These are phyloP conservation scores for Amanita thiersii DNA, from an alignment of 768 basidiomycete genomes.

Conservation along the genomic window DNA sequence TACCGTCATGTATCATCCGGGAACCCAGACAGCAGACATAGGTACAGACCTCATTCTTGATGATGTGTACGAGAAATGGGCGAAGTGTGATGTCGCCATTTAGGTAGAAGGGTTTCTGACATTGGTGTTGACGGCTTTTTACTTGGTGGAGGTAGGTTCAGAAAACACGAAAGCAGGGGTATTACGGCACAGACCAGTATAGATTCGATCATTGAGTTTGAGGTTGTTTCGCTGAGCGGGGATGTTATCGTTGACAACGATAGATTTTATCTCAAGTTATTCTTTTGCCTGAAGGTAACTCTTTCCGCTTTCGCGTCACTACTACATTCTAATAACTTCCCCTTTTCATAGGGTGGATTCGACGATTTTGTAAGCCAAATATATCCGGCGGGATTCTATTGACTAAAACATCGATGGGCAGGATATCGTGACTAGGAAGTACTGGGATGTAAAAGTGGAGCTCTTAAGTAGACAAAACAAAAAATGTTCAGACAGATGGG, in stretches of 20 bases:
- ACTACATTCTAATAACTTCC: background rate
- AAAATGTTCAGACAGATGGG: no score
- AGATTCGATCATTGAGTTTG: constrained; percentile 32
- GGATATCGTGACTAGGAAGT: constrained; percentile 42
- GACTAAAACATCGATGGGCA: constrained; percentile 2
- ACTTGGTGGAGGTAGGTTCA: constrained; percentile 41
- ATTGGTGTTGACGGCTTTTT: constrained; percentile 56
- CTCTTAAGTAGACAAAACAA: no score
- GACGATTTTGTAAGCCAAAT: constrained; percentile 36
- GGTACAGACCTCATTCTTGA: constrained; percentile 56
- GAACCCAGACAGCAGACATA: constrained; percentile 29
- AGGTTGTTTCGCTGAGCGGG: constrained; percentile 39
- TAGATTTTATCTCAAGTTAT: constrained; percentile 15
- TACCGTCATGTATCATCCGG: constrained; percentile 31
- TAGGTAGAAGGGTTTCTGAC: constrained; percentile 51
- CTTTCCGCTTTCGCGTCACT: background rate
- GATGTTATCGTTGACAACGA: constrained; percentile 16
- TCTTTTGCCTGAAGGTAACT: constrained; percentile 18
- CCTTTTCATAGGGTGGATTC: constrained; percentile 20
- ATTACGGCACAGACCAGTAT: constrained; percentile 37
- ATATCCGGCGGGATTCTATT: no score
- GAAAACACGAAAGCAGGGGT: background rate
- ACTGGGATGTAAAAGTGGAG: no score
- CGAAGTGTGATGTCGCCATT: constrained; percentile 37
- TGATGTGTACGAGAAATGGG: constrained; percentile 47